A percentile compares a stretch with the other conserved stretches of the same genome.
phyloP scores from a whole-genome alignment of 176 grass and related monocot genomes.

The Avena atlantica region DNA sequence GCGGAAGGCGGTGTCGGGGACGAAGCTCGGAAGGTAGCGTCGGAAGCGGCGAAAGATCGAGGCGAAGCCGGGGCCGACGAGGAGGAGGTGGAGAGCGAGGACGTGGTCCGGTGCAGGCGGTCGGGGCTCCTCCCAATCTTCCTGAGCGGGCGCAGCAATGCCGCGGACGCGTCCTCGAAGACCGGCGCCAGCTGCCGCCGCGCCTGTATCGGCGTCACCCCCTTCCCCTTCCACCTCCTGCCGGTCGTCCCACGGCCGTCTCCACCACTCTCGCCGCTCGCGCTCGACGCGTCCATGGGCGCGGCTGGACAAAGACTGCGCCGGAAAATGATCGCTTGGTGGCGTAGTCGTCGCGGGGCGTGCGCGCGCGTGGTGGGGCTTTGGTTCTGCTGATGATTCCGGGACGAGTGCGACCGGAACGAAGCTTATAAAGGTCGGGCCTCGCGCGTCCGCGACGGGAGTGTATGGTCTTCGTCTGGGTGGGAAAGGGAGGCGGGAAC shows the following conservation, averaged over 20 bases:
- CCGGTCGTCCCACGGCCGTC: conserved; percentile 29
- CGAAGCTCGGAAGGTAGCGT: background rate
- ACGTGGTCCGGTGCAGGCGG: conserved; percentile 44
- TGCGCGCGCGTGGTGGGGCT: conserved; percentile 28
- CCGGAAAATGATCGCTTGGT: conserved; percentile 14
- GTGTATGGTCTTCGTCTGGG: background rate
- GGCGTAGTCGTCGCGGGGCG: conserved; percentile 15
- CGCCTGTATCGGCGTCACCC: conserved; percentile 57
- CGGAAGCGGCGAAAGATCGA: conserved; percentile 37
- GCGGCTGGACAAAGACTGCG: background rate
- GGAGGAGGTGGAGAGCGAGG: conserved; percentile 45
- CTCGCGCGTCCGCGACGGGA: background rate
- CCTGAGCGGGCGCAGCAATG: conserved; percentile 58
- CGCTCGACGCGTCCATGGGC: conserved; percentile 47
- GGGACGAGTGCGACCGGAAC: conserved; percentile 18
- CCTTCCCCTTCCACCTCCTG: conserved; percentile 49
- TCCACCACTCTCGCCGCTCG: conserved; percentile 21
- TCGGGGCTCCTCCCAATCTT: conserved; percentile 67
- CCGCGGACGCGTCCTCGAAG: conserved; percentile 52
- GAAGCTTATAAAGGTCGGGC: conserved; percentile 47
- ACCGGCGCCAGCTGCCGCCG: conserved; percentile 55
- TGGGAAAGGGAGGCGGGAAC: conserved; percentile 7
- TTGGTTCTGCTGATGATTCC: conserved; percentile 39
- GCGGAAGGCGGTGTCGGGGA: conserved; percentile 36
- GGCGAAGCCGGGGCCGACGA: conserved; percentile 56